Percentiles rank a stretch among this genome's conserved stretches.
Evolutionary conservation across 129 eudicot species (phyloP).

Genomic region (Pittosporum tobira): DNA sequence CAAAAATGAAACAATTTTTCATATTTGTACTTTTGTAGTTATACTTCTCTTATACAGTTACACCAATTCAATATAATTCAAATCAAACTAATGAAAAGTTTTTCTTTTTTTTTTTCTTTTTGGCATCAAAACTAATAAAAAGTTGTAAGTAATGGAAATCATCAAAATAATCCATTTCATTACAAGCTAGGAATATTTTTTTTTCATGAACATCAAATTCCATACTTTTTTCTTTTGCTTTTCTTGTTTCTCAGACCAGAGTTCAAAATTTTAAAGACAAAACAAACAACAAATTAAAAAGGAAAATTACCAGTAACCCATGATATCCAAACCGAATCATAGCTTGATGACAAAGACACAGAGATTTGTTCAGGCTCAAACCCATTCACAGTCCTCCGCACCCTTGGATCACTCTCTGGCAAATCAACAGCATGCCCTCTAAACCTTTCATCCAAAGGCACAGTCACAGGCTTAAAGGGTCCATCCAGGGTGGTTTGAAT

Average conservation of each 20-base stretch:
- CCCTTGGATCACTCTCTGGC: conserved; percentile 66
- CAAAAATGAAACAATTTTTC: too few species aligned
- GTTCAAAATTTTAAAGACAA: background rate
- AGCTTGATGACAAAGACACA: conserved; percentile 55
- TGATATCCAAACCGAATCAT: conserved; percentile 82
- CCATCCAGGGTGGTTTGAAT: conserved; percentile 86
- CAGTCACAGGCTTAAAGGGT: conserved; percentile 72
- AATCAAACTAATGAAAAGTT: too few species aligned
- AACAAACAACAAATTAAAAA: background rate
- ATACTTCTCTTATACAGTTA: background rate
- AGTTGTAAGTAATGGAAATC: too few species aligned
- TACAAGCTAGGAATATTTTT: background rate
- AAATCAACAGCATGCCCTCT: conserved; percentile 84
- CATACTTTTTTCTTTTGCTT: background rate
- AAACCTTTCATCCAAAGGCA: conserved; percentile 57
- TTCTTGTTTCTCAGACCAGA: too few species aligned
- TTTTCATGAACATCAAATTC: too few species aligned
- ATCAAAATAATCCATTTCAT: background rate
- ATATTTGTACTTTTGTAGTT: too few species aligned
- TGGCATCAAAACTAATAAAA: too few species aligned
- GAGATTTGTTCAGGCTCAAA: conserved; percentile 80
- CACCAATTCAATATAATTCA: background rate
- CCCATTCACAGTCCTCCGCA: conserved; percentile 48
- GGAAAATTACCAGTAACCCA: conserved; percentile 71
- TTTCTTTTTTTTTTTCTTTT: too few species aligned